A percentile compares a stretch with the other conserved stretches of the same genome.
These are phyloP conservation scores for Lentinula sp. DNA, from an alignment of 768 basidiomycete species.

Conservation along the genomic window DNA sequence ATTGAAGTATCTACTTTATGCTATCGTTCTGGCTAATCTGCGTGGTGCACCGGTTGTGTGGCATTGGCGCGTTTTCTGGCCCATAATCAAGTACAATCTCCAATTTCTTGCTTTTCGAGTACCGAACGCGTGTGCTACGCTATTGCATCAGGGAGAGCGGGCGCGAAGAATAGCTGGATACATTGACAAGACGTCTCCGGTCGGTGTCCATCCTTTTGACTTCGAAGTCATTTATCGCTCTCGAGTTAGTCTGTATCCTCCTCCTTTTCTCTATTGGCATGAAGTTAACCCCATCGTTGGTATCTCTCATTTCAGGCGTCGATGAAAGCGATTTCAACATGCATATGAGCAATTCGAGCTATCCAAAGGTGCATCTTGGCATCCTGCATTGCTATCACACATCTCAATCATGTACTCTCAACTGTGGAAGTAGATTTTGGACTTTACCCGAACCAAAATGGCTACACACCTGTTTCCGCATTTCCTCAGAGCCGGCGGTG, in stretches of 20 bases:
- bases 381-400: background rate
- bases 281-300: background rate
- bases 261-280: background rate
- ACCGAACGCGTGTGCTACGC: background rate
- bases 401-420: background rate
- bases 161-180: background rate
- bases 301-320: background rate
- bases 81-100: background rate
- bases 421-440: conserved; percentile 17
- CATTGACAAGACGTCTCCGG: conserved; percentile 1
- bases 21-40: background rate
- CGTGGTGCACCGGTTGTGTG: background rate
- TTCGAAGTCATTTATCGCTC: background rate
- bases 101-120: background rate
- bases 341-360: conserved; percentile 10
- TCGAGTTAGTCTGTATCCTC: conserved; percentile 1
- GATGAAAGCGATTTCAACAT: conserved; percentile 11
- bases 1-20: background rate
- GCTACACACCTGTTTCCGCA: conserved; percentile 48
- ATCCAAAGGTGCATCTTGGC: conserved; percentile 5
- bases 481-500: conserved; percentile 54
- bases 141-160: background rate
- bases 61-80: conserved; percentile 7
- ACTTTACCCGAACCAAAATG: conserved; percentile 42
- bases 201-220: conserved; percentile 3